A percentile compares a stretch with the other conserved stretches of the same genome.
These are phyloP conservation scores for Leptomonas pyrrhocoris DNA, from an alignment of 208 protist species.

Conservation along the genomic window DNA sequence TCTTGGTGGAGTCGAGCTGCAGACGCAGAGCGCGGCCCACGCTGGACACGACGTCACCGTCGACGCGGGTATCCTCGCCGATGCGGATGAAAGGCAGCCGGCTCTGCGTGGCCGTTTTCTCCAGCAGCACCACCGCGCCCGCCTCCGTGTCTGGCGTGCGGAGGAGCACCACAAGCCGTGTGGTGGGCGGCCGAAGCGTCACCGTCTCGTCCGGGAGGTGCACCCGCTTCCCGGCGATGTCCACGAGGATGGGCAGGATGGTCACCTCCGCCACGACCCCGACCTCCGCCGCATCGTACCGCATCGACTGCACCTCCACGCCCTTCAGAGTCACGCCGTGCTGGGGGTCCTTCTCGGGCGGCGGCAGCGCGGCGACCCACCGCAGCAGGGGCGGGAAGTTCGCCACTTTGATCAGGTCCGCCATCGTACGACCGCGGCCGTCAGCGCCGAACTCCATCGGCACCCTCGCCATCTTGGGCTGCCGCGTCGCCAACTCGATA, in stretches of 20 bases:
- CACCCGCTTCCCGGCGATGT: constrained; percentile 47
- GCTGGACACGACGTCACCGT: constrained; percentile 49
- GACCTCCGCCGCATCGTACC: constrained; percentile 45
- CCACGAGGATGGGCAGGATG: constrained; percentile 60
- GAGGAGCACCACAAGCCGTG: constrained; percentile 72
- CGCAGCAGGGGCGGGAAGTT: constrained; percentile 77
- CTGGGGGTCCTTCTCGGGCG: constrained; percentile 11
- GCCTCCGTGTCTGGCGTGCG: neutral
- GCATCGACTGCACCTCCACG: constrained; percentile 62
- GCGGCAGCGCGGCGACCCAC: constrained; percentile 61
- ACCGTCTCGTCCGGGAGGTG: constrained; percentile 48
- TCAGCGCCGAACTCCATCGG: constrained; percentile 66
- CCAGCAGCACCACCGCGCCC: constrained; percentile 61
- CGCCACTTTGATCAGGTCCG: constrained; percentile 77
- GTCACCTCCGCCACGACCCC: constrained; percentile 54
- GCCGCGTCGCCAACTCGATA: constrained; percentile 62
- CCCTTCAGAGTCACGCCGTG: constrained; percentile 48
- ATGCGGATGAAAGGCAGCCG: constrained; percentile 65
- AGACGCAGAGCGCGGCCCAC: constrained; percentile 62
- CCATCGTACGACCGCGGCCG: constrained; percentile 65
- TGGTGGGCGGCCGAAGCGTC: constrained; percentile 61
- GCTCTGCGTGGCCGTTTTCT: constrained; percentile 55
- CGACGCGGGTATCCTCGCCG: constrained; percentile 42
- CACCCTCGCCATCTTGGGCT: constrained; percentile 52
- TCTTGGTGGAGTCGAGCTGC: constrained; percentile 33